phyloP scores from a whole-genome alignment of 495 filamentous ascomycete species.

The Aspergillus egyptiacus region DNA sequence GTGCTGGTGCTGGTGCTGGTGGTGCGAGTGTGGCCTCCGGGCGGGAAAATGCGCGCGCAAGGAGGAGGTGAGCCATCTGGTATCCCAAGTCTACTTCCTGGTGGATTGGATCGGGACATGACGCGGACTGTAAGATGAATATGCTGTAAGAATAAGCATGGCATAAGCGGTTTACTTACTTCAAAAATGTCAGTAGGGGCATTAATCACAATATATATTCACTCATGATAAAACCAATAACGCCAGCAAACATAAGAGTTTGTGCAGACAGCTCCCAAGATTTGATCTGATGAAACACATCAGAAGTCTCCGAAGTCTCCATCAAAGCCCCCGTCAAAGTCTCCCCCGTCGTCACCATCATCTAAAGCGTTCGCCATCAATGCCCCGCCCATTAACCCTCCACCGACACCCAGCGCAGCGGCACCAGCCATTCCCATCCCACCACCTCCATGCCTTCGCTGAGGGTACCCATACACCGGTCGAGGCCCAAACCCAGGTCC shows the following conservation, averaged over 20 bases:
- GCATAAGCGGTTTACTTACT: too few species aligned
- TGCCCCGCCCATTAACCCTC: slow-evolving; percentile 66
- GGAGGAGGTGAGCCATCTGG: slow-evolving; percentile 27
- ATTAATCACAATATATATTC: too few species aligned
- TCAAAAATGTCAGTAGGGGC: too few species aligned
- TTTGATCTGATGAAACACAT: too few species aligned
- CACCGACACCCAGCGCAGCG: slow-evolving; percentile 71
- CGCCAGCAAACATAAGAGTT: too few species aligned
- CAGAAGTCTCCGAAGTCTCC: too few species aligned
- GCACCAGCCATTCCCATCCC: slow-evolving; percentile 64
- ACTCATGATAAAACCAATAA: too few species aligned
- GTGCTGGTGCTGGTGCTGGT: slow-evolving; percentile 19
- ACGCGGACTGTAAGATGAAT: too few species aligned
- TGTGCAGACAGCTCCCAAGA: too few species aligned
- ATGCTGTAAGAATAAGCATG: too few species aligned
- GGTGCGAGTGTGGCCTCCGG: slow-evolving; percentile 27
- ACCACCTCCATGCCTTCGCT: slow-evolving; percentile 22
- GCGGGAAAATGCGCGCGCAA: slow-evolving; percentile 31
- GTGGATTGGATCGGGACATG: neutral
- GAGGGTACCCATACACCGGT: slow-evolving; percentile 30
- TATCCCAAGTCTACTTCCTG: neutral
- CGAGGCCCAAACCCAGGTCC: slow-evolving; percentile 15
- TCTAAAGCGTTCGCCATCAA: slow-evolving; percentile 61
- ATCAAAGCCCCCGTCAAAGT: slow-evolving; percentile 36
- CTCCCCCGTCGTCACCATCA: slow-evolving; percentile 43